Evolutionary conservation across 805 yeast genomes (phyloP).

Genomic region (Saturnispora mendoncae): DNA sequence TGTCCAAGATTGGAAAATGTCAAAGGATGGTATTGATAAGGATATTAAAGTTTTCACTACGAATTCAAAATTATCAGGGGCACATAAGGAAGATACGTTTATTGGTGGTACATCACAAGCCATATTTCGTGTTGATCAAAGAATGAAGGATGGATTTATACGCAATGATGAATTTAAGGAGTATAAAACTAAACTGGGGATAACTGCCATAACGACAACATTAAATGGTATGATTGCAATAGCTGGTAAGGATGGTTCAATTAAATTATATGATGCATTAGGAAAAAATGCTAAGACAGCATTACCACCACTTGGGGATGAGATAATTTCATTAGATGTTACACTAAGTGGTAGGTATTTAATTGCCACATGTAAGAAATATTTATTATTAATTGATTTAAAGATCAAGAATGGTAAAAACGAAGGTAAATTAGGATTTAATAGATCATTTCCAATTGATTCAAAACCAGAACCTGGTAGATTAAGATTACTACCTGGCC

Average conservation of each 20-base stretch:
- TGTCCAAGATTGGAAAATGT: slow-evolving; percentile 77
- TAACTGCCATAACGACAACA: slow-evolving; percentile 61
- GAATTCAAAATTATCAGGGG: slow-evolving; percentile 61
- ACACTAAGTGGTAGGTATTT: slow-evolving; percentile 78
- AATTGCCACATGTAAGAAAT: slow-evolving; percentile 68
- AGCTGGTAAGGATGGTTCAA: slow-evolving; percentile 67
- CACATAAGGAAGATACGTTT: slow-evolving; percentile 65
- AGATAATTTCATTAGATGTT: slow-evolving; percentile 55
- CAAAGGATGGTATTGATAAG: slow-evolving; percentile 26
- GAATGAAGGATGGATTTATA: slow-evolving; percentile 48
- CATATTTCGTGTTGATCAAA: slow-evolving; percentile 73
- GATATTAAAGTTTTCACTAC: slow-evolving; percentile 58
- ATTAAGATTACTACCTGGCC: slow-evolving; percentile 62
- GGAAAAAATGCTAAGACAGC: slow-evolving; percentile 73
- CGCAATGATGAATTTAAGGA: slow-evolving; percentile 47
- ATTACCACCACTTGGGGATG: slow-evolving; percentile 77
- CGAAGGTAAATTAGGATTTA: slow-evolving; percentile 54
- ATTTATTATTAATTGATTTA: slow-evolving; percentile 62
- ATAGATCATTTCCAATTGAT: slow-evolving; percentile 53
- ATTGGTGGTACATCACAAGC: slow-evolving; percentile 60
- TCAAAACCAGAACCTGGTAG: slow-evolving; percentile 62
- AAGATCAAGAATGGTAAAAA: slow-evolving; percentile 53
- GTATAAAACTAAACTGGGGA: slow-evolving; percentile 47
- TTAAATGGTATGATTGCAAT: slow-evolving; percentile 67
- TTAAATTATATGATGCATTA: slow-evolving; percentile 60